Evolutionary conservation across 805 yeast genomes (phyloP).

Genomic region (Nakazawaea wyomingensis): DNA sequence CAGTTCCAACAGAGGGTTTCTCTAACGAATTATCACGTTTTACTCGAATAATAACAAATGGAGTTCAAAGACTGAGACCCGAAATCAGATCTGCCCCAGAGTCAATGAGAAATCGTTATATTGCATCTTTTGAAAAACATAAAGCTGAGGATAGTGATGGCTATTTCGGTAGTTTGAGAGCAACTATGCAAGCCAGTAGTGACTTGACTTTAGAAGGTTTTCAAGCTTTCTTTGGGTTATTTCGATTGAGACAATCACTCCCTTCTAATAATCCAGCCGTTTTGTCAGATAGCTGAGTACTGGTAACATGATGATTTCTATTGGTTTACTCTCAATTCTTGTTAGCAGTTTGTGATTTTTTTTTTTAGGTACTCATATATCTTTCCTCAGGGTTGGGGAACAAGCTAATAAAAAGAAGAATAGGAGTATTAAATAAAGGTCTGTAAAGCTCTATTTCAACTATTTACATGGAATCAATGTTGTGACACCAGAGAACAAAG

Average conservation of each 20-base stretch:
- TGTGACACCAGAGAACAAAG: too few species aligned
- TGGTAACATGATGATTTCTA: not conserved
- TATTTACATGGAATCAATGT: too few species aligned
- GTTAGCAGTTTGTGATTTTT: not conserved
- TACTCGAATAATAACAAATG: constrained; percentile 34
- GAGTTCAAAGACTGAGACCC: constrained; percentile 34
- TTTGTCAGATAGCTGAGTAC: not conserved
- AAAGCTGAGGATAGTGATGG: constrained; percentile 34
- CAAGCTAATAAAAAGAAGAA: not conserved
- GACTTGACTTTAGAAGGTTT: constrained; percentile 13
- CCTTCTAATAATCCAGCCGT: not conserved
- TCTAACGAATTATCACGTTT: constrained; percentile 57
- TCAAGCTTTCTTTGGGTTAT: not conserved
- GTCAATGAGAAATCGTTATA: constrained; percentile 28
- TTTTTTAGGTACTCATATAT: not conserved
- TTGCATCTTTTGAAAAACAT: constrained; percentile 34
- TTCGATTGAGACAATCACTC: not conserved
- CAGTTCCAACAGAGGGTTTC: constrained; percentile 36
- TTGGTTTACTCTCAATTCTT: not conserved
- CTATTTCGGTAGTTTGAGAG: constrained; percentile 24
- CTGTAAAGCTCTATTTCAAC: too few species aligned
- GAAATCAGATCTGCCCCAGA: constrained; percentile 30
- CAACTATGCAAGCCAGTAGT: constrained; percentile 27
- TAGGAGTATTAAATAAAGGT: too few species aligned
- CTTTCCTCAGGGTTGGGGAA: not conserved